phyloP scores from a whole-genome alignment of 768 basidiomycete species.

The Psilocybe sp. region DNA sequence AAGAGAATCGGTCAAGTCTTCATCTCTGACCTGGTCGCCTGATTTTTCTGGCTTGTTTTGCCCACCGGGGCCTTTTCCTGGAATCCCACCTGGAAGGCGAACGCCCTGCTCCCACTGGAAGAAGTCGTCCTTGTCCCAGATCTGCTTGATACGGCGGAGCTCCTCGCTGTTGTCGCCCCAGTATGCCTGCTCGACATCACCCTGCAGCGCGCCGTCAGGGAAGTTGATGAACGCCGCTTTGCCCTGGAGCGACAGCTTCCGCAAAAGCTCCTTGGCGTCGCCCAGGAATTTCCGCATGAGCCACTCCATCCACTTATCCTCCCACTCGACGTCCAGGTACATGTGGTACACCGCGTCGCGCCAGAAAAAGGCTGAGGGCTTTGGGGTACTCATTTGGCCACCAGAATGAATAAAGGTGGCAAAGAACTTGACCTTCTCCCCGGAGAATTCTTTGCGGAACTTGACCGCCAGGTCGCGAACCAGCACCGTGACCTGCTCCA shows the following conservation, averaged over 20 bases:
- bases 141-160: not conserved
- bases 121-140: slow-evolving; percentile 3
- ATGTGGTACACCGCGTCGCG: slow-evolving; percentile 5
- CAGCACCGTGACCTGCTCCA: not conserved
- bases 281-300: slow-evolving; percentile 3
- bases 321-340: slow-evolving; percentile 1
- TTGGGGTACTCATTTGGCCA: slow-evolving; percentile 1
- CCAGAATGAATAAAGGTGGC: slow-evolving; percentile 5
- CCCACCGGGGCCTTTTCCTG: not conserved
- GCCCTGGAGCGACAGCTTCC: slow-evolving; percentile 4
- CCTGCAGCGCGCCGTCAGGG: slow-evolving; percentile 1
- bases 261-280: not conserved
- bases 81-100: not conserved
- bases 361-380: slow-evolving; percentile 4
- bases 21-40: not conserved
- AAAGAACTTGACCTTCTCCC: not conserved
- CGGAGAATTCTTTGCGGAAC: slow-evolving; percentile 1
- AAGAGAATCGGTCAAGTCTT: slow-evolving; percentile 3
- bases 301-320: slow-evolving; percentile 4
- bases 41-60: not conserved
- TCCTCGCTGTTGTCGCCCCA: slow-evolving; percentile 4
- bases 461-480: not conserved
- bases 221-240: slow-evolving; percentile 1
- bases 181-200: slow-evolving; percentile 3
- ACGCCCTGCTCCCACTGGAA: not conserved